phyloP scores from a whole-genome alignment of 306 rosid species.

The Vicia villosa region DNA sequence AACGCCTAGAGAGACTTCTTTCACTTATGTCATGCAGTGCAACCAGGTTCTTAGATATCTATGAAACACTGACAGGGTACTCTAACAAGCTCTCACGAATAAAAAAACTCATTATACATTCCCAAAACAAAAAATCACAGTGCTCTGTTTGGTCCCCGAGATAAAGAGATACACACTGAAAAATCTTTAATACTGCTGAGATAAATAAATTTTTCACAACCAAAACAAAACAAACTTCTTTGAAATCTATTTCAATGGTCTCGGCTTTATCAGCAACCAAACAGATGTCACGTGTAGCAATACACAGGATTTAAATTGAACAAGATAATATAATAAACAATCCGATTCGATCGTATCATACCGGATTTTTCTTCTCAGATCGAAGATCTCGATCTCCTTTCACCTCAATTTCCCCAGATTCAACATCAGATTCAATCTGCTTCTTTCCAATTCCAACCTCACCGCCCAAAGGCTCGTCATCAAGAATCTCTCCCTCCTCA shows the following conservation, averaged over 20 bases:
- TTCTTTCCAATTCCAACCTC: slow-evolving; percentile 44
- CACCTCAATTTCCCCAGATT: slow-evolving; percentile 57
- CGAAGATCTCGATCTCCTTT: slow-evolving; percentile 43
- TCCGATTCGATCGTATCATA: slow-evolving; percentile 46
- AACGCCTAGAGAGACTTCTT: slow-evolving; percentile 98
- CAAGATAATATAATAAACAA: neutral
- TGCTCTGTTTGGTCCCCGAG: slow-evolving; percentile 48
- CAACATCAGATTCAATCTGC: slow-evolving; percentile 48
- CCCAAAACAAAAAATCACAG: slow-evolving; percentile 32
- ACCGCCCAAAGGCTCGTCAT: slow-evolving; percentile 57
- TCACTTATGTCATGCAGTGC: slow-evolving; percentile 84
- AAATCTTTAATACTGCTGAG: too few relatives aligned
- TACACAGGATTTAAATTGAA: neutral
- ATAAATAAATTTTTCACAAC: neutral
- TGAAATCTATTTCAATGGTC: slow-evolving; percentile 18
- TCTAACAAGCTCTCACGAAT: slow-evolving; percentile 71
- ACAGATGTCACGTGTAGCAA: slow-evolving; percentile 37
- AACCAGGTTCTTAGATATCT: slow-evolving; percentile 85
- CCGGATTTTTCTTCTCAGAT: slow-evolving; percentile 55
- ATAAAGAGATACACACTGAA: slow-evolving; percentile 28
- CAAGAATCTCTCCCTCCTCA: slow-evolving; percentile 97
- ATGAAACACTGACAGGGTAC: slow-evolving; percentile 72
- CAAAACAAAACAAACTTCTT: slow-evolving; percentile 7
- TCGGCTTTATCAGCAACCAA: slow-evolving; percentile 55
- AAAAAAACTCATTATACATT: slow-evolving; percentile 49